Percentiles rank a stretch among this genome's conserved stretches.
These are phyloP conservation scores for Botryotinia globosa DNA, from an alignment of 2,329 filamentous ascomycete species.

Conservation along the genomic window DNA sequence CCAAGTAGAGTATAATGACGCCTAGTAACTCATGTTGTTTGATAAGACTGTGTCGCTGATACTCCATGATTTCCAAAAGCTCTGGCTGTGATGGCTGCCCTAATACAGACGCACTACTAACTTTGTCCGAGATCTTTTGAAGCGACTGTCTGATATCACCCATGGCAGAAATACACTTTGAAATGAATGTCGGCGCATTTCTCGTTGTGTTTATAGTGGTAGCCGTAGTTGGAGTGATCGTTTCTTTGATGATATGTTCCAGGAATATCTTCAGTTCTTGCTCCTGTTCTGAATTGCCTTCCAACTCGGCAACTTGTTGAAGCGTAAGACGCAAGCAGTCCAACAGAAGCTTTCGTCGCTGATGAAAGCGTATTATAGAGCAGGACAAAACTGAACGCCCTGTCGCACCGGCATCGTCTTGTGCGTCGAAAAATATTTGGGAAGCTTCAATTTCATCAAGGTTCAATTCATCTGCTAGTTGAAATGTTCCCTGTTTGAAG, in stretches of 20 bases:
- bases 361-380: conserved; percentile 83
- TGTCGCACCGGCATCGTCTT: conserved; percentile 64
- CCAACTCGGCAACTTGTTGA: conserved; percentile 47
- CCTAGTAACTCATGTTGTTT: conserved; percentile 88
- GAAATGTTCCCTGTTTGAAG: conserved; percentile 78
- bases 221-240: conserved; percentile 41
- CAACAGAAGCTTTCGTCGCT: conserved; percentile 76
- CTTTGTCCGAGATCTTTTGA: conserved; percentile 69
- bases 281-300: conserved; percentile 44
- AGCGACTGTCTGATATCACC: conserved; percentile 73
- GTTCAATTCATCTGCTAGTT: conserved; percentile 83
- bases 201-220: conserved; percentile 33
- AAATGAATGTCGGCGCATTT: conserved; percentile 55
- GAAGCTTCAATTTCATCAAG: conserved; percentile 87
- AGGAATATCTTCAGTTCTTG: conserved; percentile 55
- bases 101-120: conserved; percentile 72
- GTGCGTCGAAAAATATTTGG: conserved; percentile 69
- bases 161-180: conserved; percentile 75
- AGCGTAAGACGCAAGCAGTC: conserved; percentile 81
- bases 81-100: conserved; percentile 62
- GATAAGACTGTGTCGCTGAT: conserved; percentile 74
- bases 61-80: conserved; percentile 73
- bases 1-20: conserved; percentile 73
- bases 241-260: conserved; percentile 40
- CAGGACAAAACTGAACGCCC: conserved; percentile 74